Percentiles rank a stretch among this genome's conserved stretches.
These are phyloP conservation scores for Neostapfia colusana DNA, from an alignment of 176 grass and related monocot genomes.

Conservation along the genomic window DNA sequence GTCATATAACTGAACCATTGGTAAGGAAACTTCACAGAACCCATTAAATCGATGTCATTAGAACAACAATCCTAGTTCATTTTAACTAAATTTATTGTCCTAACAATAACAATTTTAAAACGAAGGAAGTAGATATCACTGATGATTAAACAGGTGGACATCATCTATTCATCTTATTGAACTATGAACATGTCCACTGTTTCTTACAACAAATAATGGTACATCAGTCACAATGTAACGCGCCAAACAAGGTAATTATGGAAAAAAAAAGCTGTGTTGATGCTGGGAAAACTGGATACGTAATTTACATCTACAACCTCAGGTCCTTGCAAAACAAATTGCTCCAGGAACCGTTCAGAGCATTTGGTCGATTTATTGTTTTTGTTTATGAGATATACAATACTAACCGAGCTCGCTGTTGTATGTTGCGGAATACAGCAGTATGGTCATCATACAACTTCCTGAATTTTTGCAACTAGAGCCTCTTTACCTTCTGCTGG, in stretches of 20 bases:
- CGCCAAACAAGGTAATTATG: slow-evolving; percentile 28
- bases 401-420: slow-evolving; percentile 62
- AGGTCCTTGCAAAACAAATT: slow-evolving; percentile 35
- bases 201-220: slow-evolving; percentile 55
- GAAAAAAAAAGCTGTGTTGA: background rate
- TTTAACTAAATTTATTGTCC: too few relatives aligned
- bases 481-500: too few relatives aligned
- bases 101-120: too few relatives aligned
- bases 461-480: too few relatives aligned
- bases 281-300: background rate
- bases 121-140: background rate
- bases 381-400: slow-evolving; percentile 31
- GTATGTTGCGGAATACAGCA: too few relatives aligned
- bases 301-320: slow-evolving; percentile 57
- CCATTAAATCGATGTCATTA: background rate
- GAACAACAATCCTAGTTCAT: too few relatives aligned
- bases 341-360: slow-evolving; percentile 1
- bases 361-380: slow-evolving; percentile 48
- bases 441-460: too few relatives aligned
- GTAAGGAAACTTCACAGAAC: background rate
- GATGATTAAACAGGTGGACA: slow-evolving; percentile 30
- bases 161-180: slow-evolving; percentile 35
- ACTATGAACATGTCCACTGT: slow-evolving; percentile 45
- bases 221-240: slow-evolving; percentile 28
- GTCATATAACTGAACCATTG: background rate